A percentile compares a stretch with the other conserved stretches of the same genome.
phyloP scores from a whole-genome alignment of 1,284 basidiomycete species.

The Cryptococcus neoformans region DNA sequence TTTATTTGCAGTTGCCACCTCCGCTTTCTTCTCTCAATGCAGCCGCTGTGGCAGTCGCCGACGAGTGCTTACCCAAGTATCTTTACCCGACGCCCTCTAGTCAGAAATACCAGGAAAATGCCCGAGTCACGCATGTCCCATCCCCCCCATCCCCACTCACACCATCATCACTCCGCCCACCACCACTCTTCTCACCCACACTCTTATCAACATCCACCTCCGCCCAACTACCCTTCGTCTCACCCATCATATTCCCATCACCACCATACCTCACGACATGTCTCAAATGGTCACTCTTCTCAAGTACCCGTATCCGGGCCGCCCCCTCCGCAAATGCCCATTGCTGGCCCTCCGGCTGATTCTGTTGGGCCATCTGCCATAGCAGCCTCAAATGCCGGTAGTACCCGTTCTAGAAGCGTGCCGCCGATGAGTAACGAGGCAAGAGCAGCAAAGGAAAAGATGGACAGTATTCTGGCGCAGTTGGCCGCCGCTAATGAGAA shows the following conservation, averaged over 20 bases:
- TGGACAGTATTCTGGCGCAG: constrained; percentile 29
- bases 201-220: constrained; percentile 6
- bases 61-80: neutral
- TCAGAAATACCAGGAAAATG: constrained; percentile 1
- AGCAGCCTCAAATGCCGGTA: constrained; percentile 25
- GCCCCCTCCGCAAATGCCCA: constrained; percentile 14
- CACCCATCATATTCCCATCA: constrained; percentile 14
- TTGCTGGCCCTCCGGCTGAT: constrained; percentile 17
- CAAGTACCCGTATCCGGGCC: constrained; percentile 19
- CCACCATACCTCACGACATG: constrained; percentile 22
- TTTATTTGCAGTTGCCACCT: neutral
- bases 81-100: neutral
- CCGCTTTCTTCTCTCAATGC: neutral
- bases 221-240: constrained; percentile 9
- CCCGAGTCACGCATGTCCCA: constrained; percentile 12
- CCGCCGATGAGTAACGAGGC: constrained; percentile 18
- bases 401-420: constrained; percentile 13
- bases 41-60: neutral
- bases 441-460: constrained; percentile 35
- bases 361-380: constrained; percentile 15
- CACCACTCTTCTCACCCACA: constrained; percentile 10
- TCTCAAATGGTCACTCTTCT: constrained; percentile 25
- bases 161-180: constrained; percentile 6
- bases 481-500: constrained; percentile 81
- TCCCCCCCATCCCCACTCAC: constrained; percentile 8